Evolutionary conservation across 306 rosid species (phyloP).

Genomic region (Rosa multiflora): DNA sequence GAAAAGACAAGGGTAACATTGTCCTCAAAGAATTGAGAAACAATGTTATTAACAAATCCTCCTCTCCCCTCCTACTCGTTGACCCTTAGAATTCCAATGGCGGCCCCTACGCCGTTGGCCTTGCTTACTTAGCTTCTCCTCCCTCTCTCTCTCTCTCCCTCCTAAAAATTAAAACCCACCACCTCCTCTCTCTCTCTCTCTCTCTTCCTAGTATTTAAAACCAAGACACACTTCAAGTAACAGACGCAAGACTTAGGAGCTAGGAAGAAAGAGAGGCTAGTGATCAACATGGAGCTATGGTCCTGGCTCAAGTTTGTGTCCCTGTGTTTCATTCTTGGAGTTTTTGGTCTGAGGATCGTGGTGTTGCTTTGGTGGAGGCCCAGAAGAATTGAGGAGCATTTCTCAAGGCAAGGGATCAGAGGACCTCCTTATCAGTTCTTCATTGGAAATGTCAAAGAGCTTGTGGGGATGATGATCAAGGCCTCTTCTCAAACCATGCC

Average conservation of each 20-base stretch:
- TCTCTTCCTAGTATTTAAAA: constrained; percentile 45
- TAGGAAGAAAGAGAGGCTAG: neutral
- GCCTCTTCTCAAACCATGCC: constrained; percentile 97
- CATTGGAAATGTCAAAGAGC: constrained; percentile 84
- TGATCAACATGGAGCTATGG: constrained; percentile 40
- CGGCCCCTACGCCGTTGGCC: constrained; percentile 99
- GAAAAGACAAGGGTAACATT: constrained; percentile 42
- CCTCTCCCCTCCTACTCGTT: constrained; percentile 40
- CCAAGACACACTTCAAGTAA: constrained; percentile 41
- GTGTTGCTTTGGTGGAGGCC: constrained; percentile 91
- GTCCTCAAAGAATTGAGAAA: constrained; percentile 28
- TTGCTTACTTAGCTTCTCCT: constrained; percentile 36
- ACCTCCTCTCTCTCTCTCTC: constrained; percentile 12
- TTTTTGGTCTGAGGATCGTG: constrained; percentile 38
- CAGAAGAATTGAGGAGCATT: constrained; percentile 67
- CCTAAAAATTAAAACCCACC: constrained; percentile 22
- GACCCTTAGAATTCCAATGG: constrained; percentile 77
- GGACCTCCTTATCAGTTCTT: constrained; percentile 97
- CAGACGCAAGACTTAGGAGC: constrained; percentile 26
- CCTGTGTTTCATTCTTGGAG: constrained; percentile 25
- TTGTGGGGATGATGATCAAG: constrained; percentile 75
- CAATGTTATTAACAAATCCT: neutral
- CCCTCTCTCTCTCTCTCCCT: constrained; percentile 16
- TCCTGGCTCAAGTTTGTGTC: constrained; percentile 45
- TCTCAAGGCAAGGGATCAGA: constrained; percentile 77